These are phyloP conservation scores for Tolypocladium nubicola DNA, from an alignment of 2,329 filamentous ascomycete species.

Conservation along the genomic window DNA sequence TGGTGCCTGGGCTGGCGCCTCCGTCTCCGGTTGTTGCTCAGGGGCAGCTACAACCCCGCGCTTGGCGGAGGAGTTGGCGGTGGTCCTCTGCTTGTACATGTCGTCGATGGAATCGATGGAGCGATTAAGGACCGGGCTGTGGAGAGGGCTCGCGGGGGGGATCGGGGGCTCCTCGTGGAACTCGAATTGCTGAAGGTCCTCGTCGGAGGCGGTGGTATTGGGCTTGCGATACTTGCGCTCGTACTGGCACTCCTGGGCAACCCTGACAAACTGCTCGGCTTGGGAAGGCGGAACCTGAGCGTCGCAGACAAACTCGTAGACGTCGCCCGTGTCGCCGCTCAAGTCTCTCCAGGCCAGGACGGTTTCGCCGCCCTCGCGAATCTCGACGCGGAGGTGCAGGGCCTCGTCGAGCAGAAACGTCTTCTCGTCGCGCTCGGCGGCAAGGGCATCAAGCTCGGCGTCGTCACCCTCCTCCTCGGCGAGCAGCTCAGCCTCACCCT, in stretches of 20 bases:
- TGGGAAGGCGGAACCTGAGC: conserved; percentile 56
- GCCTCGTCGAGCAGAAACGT: conserved; percentile 91
- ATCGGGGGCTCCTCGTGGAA: conserved; percentile 59
- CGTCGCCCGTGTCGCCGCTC: conserved; percentile 83
- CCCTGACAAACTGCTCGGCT: conserved; percentile 69
- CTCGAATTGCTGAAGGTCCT: conserved; percentile 72
- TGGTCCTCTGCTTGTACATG: conserved; percentile 38
- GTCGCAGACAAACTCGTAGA: conserved; percentile 98
- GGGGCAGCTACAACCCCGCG: conserved; percentile 24
- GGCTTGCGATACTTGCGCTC: conserved; percentile 85
- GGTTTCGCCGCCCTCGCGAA: conserved; percentile 68
- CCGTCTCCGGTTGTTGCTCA: conserved; percentile 20
- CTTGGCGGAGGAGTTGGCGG: conserved; percentile 37
- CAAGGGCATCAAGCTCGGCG: conserved; percentile 62
- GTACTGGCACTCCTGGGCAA: conserved; percentile 91
- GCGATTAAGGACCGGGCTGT: conserved; percentile 44
- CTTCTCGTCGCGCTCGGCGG: conserved; percentile 86
- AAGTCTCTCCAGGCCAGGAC: conserved; percentile 92
- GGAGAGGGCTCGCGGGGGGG: conserved; percentile 51
- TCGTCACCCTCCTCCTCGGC: conserved; percentile 85
- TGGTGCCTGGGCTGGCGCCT: conserved; percentile 13
- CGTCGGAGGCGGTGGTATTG: conserved; percentile 68
- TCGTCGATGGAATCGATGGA: conserved; percentile 48
- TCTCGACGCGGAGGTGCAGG: conserved; percentile 76
- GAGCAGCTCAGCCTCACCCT: conserved; percentile 86